Base-by-base conservation (phyloP, 163 green algal species). In the Chloroidium sp. region DNA sequence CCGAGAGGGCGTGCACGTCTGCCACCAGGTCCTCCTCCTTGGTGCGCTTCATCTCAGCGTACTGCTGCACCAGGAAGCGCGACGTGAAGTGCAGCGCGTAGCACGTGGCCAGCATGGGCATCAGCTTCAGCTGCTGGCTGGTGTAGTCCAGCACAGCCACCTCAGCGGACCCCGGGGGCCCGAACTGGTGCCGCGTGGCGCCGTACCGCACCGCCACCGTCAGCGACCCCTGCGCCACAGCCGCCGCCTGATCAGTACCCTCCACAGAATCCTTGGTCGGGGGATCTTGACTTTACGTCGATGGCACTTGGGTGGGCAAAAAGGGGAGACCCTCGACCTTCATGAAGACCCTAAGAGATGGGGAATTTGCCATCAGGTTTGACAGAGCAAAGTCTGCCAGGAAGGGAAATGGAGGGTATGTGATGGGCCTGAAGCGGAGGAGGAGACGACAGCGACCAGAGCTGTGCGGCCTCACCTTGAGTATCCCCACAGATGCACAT, bases 121-220 rank as follows among this genome's bases (percentile, higher is more conserved):
- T 92, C 68, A 97, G 88, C 79, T 90, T 90, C 76, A 89, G 76
- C 88, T 97, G 93, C 75, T 93, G 92, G 79, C 81, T 91, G 84
- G 91, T 90, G 87, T 97, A 97, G 90, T 97, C 93, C 79, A 97
- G 88, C 76, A 97, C 88, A 4, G 90, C 82, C 3, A 97, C 81
- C 90, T 97, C 93, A 0, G 87, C 78, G 4, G 64, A 83, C 69
- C 90, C 90, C 1, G 92, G 88, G 1, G 93, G 93, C 4, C 92
- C 93, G 89, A 97, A 97, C 87, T 97, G 93, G 85, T 94, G 92
- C 60, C 93, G 89, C 64, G 90, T 87, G n/a, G 89, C 86, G 10
- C 83, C 86, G 87, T 97, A 97, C 72, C 93, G 86, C 0, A 97
- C 79, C 3, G 93, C 92, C 62, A 97, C 93, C 10, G 91, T 95